Percentiles rank a stretch among this genome's conserved stretches.
phyloP scores from a whole-genome alignment of 1,284 basidiomycete genomes.

The Malassezia dermatis region DNA sequence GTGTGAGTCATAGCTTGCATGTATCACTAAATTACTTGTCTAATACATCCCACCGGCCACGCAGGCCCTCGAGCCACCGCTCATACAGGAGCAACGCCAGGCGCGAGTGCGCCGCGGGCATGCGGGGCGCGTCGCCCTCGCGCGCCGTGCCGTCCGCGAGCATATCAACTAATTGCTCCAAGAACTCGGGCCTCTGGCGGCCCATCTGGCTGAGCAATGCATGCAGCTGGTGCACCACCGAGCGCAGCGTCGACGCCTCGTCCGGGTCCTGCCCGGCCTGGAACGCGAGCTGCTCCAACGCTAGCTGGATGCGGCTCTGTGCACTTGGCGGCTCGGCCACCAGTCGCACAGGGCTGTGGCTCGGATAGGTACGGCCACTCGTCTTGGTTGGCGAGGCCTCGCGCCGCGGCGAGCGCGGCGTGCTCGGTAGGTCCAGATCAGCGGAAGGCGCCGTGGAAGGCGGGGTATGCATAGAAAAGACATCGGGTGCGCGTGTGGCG shows the following conservation, averaged over 20 bases:
- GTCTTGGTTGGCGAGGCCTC: constrained; percentile 1
- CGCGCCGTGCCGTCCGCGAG: neutral
- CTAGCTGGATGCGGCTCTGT: constrained; percentile 5
- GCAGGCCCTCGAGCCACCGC: constrained; percentile 81
- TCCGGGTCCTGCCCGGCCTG: constrained; percentile 19
- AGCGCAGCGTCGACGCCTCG: constrained; percentile 19
- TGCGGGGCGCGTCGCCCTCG: constrained; percentile 14
- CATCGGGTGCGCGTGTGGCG: neutral
- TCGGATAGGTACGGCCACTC: neutral
- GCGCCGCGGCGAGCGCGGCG: neutral
- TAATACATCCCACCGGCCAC: constrained; percentile 29
- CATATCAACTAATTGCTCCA: constrained; percentile 9
- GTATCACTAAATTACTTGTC: neutral
- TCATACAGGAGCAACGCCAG: constrained; percentile 88
- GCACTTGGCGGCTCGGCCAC: neutral
- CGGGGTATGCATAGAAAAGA: neutral
- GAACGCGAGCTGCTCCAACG: constrained; percentile 15
- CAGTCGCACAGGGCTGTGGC: neutral
- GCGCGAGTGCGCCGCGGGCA: constrained; percentile 51
- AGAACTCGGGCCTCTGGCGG: constrained; percentile 9
- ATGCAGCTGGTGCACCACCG: constrained; percentile 14
- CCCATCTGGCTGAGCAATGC: constrained; percentile 11
- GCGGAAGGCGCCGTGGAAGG: neutral
- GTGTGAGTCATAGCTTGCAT: constrained; percentile 19
- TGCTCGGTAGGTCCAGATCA: neutral